Percentiles rank a stretch among this genome's conserved stretches.
These are phyloP conservation scores for Echeveria elegans DNA, from an alignment of 164 flowering plant species.

Conservation along the genomic window DNA sequence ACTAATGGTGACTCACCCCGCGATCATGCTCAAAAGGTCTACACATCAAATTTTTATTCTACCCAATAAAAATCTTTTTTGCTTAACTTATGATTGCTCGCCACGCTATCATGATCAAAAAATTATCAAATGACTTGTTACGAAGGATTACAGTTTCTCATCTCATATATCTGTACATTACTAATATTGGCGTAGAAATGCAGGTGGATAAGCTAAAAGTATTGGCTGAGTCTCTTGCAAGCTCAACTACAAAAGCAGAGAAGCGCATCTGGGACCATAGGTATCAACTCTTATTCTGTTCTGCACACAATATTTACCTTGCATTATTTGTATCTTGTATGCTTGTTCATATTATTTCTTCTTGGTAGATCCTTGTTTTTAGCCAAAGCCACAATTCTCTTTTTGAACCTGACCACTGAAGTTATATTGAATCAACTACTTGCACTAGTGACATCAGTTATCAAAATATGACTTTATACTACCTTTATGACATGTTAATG, in stretches of 20 bases:
- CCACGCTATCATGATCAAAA: too few relatives aligned
- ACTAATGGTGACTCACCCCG: conserved; percentile 37
- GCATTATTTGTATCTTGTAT: neutral
- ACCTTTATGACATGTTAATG: too few relatives aligned
- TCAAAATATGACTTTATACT: neutral
- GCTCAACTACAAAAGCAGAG: conserved; percentile 52
- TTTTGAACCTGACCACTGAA: neutral
- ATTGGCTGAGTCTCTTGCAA: conserved; percentile 55
- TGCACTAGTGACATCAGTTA: neutral
- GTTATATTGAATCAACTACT: neutral
- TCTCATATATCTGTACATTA: too few relatives aligned
- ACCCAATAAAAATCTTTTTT: neutral
- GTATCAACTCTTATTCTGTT: conserved; percentile 20
- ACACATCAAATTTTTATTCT: neutral
- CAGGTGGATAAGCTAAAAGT: conserved; percentile 82
- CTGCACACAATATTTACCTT: neutral
- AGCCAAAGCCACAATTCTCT: neutral
- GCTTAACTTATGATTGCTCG: too few relatives aligned
- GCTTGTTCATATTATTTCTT: neutral
- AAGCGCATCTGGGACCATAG: conserved; percentile 68
- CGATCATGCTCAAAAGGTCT: conserved; percentile 41
- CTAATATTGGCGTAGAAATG: conserved; percentile 5
- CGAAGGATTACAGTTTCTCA: neutral
- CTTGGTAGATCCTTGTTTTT: neutral
- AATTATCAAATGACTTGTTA: neutral